Evolutionary conservation across 106 monocot genomes (phyloP).

Genomic region (Allium sativum): DNA sequence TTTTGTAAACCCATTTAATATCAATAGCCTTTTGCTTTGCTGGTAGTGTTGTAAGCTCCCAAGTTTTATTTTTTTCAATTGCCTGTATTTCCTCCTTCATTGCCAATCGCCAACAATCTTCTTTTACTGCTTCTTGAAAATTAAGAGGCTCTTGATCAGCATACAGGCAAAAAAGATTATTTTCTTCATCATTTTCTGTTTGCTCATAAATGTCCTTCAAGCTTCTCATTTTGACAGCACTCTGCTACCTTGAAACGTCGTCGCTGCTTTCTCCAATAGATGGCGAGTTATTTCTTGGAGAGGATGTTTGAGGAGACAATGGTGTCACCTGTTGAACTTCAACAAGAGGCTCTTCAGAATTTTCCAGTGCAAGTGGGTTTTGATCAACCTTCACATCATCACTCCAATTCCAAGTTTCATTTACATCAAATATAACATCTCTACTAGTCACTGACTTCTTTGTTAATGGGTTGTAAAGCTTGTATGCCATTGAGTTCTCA

Average conservation of each 20-base stretch:
- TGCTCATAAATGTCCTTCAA: neutral
- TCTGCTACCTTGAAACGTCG: neutral
- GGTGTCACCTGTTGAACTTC: too few relatives aligned
- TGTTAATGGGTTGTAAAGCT: neutral
- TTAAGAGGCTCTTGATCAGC: neutral
- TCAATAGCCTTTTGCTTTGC: neutral
- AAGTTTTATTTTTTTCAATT: neutral
- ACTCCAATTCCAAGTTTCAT: neutral
- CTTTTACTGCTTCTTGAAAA: neutral
- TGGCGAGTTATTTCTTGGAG: neutral
- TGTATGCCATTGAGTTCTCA: neutral
- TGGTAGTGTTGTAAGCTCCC: neutral
- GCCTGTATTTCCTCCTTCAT: neutral
- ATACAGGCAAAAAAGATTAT: neutral
- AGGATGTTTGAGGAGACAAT: too few relatives aligned
- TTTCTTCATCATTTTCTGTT: neutral
- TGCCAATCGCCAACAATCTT: neutral
- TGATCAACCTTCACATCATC: neutral
- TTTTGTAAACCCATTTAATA: conserved; percentile 7
- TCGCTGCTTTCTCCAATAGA: neutral
- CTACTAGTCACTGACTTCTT: neutral
- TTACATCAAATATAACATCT: neutral
- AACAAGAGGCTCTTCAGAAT: neutral
- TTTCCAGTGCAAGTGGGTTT: neutral
- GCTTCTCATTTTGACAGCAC: neutral